Conservation (phyloP, 148 eudicot species). For the Limonium bicolor region DNA sequence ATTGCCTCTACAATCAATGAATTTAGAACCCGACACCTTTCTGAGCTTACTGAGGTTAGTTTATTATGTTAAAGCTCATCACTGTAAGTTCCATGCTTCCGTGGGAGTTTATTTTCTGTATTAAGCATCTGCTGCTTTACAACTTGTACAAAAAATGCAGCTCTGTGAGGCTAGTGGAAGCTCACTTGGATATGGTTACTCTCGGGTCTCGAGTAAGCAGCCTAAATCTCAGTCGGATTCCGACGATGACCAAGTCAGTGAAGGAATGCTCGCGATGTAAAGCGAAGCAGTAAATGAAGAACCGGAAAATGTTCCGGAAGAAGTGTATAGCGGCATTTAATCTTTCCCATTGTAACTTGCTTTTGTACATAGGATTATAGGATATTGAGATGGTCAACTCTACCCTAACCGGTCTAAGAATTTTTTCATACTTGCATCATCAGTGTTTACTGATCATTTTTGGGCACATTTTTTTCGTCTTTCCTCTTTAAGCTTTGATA, state of each 20-base stretch:
- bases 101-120: not conserved
- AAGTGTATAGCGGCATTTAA: no score
- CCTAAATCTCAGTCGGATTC: not conserved
- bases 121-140: not conserved
- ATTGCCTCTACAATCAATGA: constrained; percentile 86
- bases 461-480: no score
- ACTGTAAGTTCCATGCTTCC: not conserved
- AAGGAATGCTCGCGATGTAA: not conserved
- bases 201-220: not conserved
- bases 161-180: constrained; percentile 4
- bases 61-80: not conserved
- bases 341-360: no score
- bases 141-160: not conserved
- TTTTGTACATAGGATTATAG: no score
- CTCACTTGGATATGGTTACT: constrained; percentile 4
- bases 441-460: no score
- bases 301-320: no score
- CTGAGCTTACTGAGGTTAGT: constrained; percentile 80
- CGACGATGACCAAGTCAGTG: not conserved
- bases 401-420: no score
- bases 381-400: no score
- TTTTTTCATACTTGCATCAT: no score
- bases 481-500: no score
- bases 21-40: constrained; percentile 88
- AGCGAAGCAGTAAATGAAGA: no score